phyloP scores from a whole-genome alignment of 2,329 filamentous ascomycete genomes.

The Xylaria digitata region DNA sequence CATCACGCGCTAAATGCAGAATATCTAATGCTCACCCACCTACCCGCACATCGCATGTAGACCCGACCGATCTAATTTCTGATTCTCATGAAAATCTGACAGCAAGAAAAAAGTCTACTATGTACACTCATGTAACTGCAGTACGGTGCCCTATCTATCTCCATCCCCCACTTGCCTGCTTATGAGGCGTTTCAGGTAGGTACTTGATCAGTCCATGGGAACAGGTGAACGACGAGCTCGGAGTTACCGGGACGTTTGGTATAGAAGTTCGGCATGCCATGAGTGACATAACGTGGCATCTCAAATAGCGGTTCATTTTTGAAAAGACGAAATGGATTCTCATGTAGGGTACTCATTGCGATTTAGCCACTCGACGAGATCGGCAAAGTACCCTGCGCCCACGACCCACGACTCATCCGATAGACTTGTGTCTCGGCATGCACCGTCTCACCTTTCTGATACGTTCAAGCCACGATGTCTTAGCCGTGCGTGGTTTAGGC shows the following conservation, averaged over 20 bases:
- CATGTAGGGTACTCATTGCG: too few species aligned
- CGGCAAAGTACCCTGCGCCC: too few species aligned
- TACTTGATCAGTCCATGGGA: constrained; percentile 5
- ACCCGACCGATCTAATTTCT: constrained; percentile 3
- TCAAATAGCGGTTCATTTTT: neutral
- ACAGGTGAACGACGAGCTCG: neutral
- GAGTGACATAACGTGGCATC: constrained; percentile 2
- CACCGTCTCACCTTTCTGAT: neutral
- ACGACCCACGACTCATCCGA: too few species aligned
- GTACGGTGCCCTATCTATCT: too few species aligned
- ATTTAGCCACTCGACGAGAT: too few species aligned
- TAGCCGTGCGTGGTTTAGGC: neutral
- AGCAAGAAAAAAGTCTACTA: neutral
- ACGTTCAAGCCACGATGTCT: neutral
- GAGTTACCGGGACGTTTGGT: constrained; percentile 3
- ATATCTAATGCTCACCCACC: constrained; percentile 18
- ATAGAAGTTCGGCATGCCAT: neutral
- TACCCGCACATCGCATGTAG: constrained; percentile 2
- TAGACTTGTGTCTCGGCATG: neutral
- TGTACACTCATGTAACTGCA: too few species aligned
- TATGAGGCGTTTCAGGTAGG: constrained; percentile 11
- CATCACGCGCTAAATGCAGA: constrained; percentile 6
- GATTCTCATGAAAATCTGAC: constrained; percentile 2
- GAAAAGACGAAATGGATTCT: too few species aligned
- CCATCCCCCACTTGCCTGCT: neutral